Percentiles rank a stretch among this genome's conserved stretches.
Evolutionary conservation across 495 filamentous ascomycete genomes (phyloP).

Genomic region (Clavariopsis aquatica): DNA sequence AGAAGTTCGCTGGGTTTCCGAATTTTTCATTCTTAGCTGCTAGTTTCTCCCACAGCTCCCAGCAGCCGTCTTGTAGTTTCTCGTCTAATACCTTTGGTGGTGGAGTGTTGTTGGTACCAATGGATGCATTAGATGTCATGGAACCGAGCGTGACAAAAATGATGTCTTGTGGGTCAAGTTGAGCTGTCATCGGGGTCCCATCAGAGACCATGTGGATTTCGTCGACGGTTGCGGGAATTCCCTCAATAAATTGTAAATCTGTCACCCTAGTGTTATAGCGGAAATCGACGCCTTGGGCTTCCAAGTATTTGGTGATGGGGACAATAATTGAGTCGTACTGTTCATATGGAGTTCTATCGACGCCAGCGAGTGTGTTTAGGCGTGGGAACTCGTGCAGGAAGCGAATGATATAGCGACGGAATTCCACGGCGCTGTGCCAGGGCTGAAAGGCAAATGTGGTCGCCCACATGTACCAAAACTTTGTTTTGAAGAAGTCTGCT

Average conservation of each 20-base stretch:
- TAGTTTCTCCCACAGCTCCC: slow-evolving; percentile 25
- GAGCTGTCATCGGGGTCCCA: slow-evolving; percentile 26
- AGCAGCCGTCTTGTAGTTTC: slow-evolving; percentile 14
- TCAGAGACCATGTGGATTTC: slow-evolving; percentile 35
- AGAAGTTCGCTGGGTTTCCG: slow-evolving; percentile 48
- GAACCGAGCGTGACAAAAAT: slow-evolving; percentile 22
- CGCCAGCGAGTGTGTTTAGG: slow-evolving; percentile 39
- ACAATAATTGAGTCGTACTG: slow-evolving; percentile 48
- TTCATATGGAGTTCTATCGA: slow-evolving; percentile 46
- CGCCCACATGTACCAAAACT: slow-evolving; percentile 48
- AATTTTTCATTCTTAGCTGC: slow-evolving; percentile 32
- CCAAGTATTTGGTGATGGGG: slow-evolving; percentile 48
- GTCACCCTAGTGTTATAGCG: slow-evolving; percentile 42
- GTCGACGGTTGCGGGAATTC: slow-evolving; percentile 37
- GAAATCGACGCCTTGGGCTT: slow-evolving; percentile 49
- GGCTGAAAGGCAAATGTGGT: slow-evolving; percentile 50
- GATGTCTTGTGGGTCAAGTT: slow-evolving; percentile 24
- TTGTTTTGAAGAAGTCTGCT: slow-evolving; percentile 47
- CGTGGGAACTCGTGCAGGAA: slow-evolving; percentile 39
- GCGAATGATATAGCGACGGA: slow-evolving; percentile 38
- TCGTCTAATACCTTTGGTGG: slow-evolving; percentile 11
- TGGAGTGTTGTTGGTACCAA: slow-evolving; percentile 16
- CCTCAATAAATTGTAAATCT: slow-evolving; percentile 33
- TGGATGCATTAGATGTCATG: slow-evolving; percentile 16
- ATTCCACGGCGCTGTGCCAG: slow-evolving; percentile 47